These are phyloP conservation scores for Fusarium sp. DNA, from an alignment of 2,329 filamentous ascomycete genomes.

Conservation along the genomic window DNA sequence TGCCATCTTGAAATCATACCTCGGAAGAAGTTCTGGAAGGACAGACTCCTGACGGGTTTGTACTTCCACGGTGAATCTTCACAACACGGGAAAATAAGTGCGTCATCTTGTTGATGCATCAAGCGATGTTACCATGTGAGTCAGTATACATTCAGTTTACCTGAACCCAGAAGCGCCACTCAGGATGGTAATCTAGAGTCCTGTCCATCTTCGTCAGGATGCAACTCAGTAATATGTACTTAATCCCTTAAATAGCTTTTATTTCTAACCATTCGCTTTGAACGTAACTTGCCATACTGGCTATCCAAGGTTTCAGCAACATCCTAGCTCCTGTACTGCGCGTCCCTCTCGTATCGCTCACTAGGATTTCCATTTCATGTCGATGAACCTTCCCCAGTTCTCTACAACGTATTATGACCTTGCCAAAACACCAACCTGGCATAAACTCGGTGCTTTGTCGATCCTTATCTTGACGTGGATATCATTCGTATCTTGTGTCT, in stretches of 20 bases:
- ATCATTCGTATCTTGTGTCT: not conserved
- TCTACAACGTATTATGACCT: not conserved
- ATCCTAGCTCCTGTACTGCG: too few species aligned
- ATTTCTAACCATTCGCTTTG: not conserved
- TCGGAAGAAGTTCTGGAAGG: not conserved
- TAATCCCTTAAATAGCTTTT: not conserved
- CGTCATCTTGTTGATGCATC: slow-evolving; percentile 18
- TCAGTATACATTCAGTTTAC: not conserved
- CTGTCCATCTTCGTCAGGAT: not conserved
- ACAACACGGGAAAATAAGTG: not conserved
- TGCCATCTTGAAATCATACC: not conserved
- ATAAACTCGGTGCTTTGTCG: not conserved
- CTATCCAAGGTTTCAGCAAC: not conserved
- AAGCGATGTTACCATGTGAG: slow-evolving; percentile 19
- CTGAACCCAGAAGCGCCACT: not conserved
- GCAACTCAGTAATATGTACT: slow-evolving; percentile 1
- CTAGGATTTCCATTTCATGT: too few species aligned
- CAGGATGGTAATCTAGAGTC: not conserved
- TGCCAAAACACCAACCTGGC: too few species aligned
- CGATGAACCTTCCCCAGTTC: not conserved
- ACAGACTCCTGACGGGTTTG: not conserved
- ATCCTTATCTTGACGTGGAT: not conserved
- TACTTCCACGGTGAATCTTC: not conserved
- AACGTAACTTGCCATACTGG: not conserved
- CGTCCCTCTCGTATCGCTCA: too few species aligned